A percentile compares a stretch with the other conserved stretches of the same genome.
Conservation (phyloP, 1,284 basidiomycete species). For the Amylostereum chailletii region DNA sequence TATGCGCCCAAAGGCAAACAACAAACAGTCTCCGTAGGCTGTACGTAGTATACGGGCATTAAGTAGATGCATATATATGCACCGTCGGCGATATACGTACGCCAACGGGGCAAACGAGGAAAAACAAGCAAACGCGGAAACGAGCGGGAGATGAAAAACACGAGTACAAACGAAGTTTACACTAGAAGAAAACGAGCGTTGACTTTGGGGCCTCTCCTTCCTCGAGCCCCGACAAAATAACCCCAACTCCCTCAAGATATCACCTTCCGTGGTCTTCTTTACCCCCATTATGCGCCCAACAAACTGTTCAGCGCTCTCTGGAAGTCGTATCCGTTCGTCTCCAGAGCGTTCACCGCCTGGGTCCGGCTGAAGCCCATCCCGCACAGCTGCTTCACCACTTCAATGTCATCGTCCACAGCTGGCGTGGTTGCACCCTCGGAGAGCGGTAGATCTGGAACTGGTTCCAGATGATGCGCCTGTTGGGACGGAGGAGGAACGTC, state of each 20-base stretch:
- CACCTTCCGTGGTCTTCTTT: not conserved
- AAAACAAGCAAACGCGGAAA: not conserved
- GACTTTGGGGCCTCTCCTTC: not conserved
- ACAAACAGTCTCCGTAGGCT: not conserved
- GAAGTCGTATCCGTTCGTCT: constrained; percentile 68
- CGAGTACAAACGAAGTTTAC: not conserved
- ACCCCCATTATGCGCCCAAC: constrained; percentile 26
- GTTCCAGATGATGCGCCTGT: constrained; percentile 23
- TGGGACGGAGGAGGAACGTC: constrained; percentile 37
- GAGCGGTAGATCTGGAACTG: too few species aligned
- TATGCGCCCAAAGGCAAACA: not conserved
- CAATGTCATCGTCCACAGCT: constrained; percentile 64
- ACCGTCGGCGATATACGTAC: constrained; percentile 4
- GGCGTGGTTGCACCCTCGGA: constrained; percentile 32
- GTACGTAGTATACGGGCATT: not conserved
- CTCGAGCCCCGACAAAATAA: too few species aligned
- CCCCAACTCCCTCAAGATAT: too few species aligned
- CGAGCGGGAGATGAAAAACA: constrained; percentile 1
- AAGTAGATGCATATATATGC: too few species aligned
- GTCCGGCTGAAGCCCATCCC: constrained; percentile 78
- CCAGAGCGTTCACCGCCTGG: constrained; percentile 72
- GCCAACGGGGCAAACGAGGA: not conserved
- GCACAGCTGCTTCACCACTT: constrained; percentile 67
- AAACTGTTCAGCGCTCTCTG: constrained; percentile 66
- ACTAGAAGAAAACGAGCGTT: constrained; percentile 1